Evolutionary conservation across 1,139 yeast species (phyloP), one percentile per base, ranked within the genome.

Genomic region (Hyphopichia buzzinii): DNA sequence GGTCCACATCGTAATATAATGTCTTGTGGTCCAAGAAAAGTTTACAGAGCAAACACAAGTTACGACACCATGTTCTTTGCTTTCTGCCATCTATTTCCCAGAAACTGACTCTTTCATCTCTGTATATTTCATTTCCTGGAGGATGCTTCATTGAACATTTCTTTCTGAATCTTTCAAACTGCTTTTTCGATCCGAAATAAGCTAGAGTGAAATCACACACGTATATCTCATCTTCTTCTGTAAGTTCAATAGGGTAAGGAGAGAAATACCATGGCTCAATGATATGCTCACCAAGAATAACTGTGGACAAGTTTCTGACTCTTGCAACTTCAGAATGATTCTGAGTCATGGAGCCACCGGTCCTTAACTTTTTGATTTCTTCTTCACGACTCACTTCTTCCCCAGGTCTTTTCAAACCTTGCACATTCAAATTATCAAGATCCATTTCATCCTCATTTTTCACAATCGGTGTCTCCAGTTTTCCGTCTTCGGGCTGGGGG

Each of bases 221-320:
- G 57, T 84, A 94, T 16, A 92, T 77, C 40, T 76, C 81, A 53
- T 90, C 97, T 45, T 84, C 94, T 49, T 90, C 97, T 0, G 97
- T 89, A 39, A 89, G 73, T 56, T 92, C 98, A 12, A 88, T 74
- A 0, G 99, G 99, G 57, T 94, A 92, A 0, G 99, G 97, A 2
- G 96, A 86, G 55, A 94, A 92, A 62, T 92, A 94, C 99, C 99
- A 92, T 2, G 99, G 98, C 56, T 92, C 99, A 34, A 94, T 87
- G 44, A 86, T 86, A 59, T 82, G 89, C 44, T 84, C 86, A 1
- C 98, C 99, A 62, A 92, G 79, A 4, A 88, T 83, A 3, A 92
- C 77, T 33, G 78, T 72, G 27, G 78, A 72, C 46, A 94, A 71
- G 55, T 92, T 92, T 49, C 97, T 75, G 31, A 92, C 97, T 41